phyloP scores from a whole-genome alignment of 2,329 filamentous ascomycete species.

The Ambrosiella beaveri region DNA sequence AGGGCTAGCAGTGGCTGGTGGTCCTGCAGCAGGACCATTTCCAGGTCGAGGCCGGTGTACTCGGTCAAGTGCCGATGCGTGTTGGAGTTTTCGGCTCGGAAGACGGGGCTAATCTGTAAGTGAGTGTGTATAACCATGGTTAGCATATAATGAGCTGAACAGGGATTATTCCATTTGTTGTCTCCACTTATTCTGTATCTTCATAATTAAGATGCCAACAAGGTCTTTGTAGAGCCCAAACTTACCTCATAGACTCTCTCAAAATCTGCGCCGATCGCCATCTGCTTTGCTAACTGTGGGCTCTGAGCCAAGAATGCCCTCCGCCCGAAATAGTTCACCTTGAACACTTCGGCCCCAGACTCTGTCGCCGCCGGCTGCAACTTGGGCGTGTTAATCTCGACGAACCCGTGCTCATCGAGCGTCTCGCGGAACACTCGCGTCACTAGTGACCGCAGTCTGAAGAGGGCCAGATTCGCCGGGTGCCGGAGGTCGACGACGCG shows the following conservation, averaged over 20 bases:
- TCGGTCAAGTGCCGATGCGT: conserved; percentile 89
- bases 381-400: conserved; percentile 90
- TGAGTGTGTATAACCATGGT: not conserved
- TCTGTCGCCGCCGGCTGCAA: conserved; percentile 80
- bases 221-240: conserved; percentile 5
- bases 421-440: conserved; percentile 63
- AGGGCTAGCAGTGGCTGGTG: conserved; percentile 74
- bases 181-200: too few species aligned
- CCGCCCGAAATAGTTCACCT: conserved; percentile 78
- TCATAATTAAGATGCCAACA: not conserved
- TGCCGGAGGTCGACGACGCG: conserved; percentile 73
- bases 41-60: conserved; percentile 81
- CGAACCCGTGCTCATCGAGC: conserved; percentile 60
- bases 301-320: conserved; percentile 80
- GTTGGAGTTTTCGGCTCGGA: conserved; percentile 89
- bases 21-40: conserved; percentile 79
- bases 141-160: not conserved
- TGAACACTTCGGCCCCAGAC: conserved; percentile 80
- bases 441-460: conserved; percentile 69
- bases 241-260: conserved; percentile 63
- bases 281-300: conserved; percentile 83
- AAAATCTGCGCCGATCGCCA: conserved; percentile 80
- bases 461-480: conserved; percentile 72
- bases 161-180: not conserved
- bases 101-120: conserved; percentile 55